Evolutionary conservation across 345 rosid genomes (phyloP), one percentile per base, ranked within the genome.

Genomic region (Streptanthus diversifolius): DNA sequence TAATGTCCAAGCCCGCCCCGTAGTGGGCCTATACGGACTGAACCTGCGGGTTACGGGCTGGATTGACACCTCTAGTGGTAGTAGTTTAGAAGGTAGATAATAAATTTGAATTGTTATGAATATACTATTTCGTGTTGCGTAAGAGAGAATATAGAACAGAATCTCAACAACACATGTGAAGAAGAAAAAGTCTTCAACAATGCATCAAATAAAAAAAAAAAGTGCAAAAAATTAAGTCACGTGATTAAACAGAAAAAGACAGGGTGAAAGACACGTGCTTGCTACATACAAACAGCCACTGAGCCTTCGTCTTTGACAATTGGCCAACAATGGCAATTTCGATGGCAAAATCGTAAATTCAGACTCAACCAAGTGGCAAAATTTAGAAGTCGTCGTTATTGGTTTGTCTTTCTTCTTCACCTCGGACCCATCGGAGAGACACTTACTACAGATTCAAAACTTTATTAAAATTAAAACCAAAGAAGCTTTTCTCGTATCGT

Each of bases 341-440:
- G 25, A 62, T 80, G 83, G 80, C 64, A 72, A 25, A 64, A 27
- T 10, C 70, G 83, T 80, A 77, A 73, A 17, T 65, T 17, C 15
- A 25, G 2, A 18, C 33, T 8, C 13, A 8, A 56, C 17, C 63
- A 63, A 63, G 70, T 63, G 77, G 70, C 71, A 72, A 17, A 62
- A 27, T 29, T 17, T 1, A 40, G 62, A 71, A 22, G 5, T 11
- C 7, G 1, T 56, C 29, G 12, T 54, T 27, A 17, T 55, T 70
- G 24, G 47, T 70, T 35, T 65, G 10, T 24, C 10, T 65, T 65
- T 45, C 64, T 10, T 39, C 39, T 72, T 35, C 54, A 48, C 84
- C 75, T 83, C 82, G 82, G 76, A 78, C 77, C 63, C 82, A 83
- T 83, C 86, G 86, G 78, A 67, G 21, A 51, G 33, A 52, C 1